These are phyloP conservation scores for Phellopilus nigrolimitatus DNA, from an alignment of 1,284 basidiomycete species.

Conservation along the genomic window DNA sequence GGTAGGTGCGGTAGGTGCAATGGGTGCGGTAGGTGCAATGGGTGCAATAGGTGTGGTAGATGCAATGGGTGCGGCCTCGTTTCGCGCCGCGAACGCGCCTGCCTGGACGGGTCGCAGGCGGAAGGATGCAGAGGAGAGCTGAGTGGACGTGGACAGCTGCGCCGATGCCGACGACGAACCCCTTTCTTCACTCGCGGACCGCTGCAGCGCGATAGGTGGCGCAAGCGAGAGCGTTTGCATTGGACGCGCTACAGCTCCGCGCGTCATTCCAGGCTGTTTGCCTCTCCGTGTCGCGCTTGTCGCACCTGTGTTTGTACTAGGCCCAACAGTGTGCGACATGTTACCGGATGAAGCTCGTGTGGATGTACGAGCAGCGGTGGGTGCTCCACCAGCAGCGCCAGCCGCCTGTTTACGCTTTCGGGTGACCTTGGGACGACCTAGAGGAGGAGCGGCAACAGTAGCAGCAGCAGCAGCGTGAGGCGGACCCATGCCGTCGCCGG, in stretches of 20 bases:
- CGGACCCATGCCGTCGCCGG: background rate
- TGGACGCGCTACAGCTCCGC: conserved; percentile 7
- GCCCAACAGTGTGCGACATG: background rate
- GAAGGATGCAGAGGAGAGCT: background rate
- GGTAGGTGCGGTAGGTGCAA: too few species aligned
- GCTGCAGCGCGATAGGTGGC: background rate
- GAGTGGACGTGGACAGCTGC: background rate
- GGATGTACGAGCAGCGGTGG: background rate
- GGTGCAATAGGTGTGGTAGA: background rate
- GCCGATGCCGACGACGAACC: background rate
- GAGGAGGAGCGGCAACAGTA: background rate
- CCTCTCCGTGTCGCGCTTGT: background rate
- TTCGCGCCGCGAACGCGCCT: background rate
- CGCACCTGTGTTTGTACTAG: background rate
- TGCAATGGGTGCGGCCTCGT: background rate
- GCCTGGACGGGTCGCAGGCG: conserved; percentile 1
- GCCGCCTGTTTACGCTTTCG: conserved; percentile 2
- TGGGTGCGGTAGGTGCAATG: too few species aligned
- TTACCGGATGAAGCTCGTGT: background rate
- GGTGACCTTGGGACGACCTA: background rate
- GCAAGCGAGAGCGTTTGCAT: background rate
- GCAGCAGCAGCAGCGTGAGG: background rate
- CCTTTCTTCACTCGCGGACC: conserved; percentile 4
- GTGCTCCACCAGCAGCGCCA: background rate
- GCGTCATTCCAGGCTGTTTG: background rate